Evolutionary conservation across 2,329 filamentous ascomycete genomes (phyloP), one percentile per base, ranked within the genome.

Genomic region (Penicillium sp.): DNA sequence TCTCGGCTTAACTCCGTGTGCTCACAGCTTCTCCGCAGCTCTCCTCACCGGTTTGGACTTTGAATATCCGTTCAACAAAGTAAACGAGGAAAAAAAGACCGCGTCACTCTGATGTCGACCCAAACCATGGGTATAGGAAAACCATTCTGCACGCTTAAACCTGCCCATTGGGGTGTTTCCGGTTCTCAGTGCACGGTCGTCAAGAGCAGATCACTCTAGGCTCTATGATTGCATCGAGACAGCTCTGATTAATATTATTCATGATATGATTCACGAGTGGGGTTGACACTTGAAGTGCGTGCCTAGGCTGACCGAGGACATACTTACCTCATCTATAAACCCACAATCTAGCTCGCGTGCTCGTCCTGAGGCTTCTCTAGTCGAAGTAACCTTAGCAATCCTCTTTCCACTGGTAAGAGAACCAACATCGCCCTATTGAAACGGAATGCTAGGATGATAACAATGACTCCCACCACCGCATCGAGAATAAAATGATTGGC

Each of bases 401-500:
- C 49, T 42, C 57, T 56, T 51, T 68, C 64, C 3, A 68, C 27
- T 35, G 62, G 63, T 50, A 69, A 51, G 45, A 68, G 50, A 33
- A 47, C 22, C 59, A 68, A 35, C 60, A 68, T 64, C 15, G 47
- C 53, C 23, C 51, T 8, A 49, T 69, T 68, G 15, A 61, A 61
- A n/a, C 49, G 37, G 14, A 60, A 67, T 22, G 65, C 66, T 15
- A 51, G 35, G 12, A 57, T 23, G 71, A 64, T 55, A 23, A 68
- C 64, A 25, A 54, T 57, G 4, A 83, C 83, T 7, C 86, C 86
- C 0, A 85, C 85, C 0, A 88, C 80, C 1, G 85, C 85, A 67
- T 89, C 86, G 3, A 89, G 80, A 49, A 89, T 76, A 68, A 87
- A 82, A 70, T 89, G 85, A 67, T 89, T 88, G 41, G 86, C 86